phyloP scores from a whole-genome alignment of 495 filamentous ascomycete species.

The Schizothecium vesticola region DNA sequence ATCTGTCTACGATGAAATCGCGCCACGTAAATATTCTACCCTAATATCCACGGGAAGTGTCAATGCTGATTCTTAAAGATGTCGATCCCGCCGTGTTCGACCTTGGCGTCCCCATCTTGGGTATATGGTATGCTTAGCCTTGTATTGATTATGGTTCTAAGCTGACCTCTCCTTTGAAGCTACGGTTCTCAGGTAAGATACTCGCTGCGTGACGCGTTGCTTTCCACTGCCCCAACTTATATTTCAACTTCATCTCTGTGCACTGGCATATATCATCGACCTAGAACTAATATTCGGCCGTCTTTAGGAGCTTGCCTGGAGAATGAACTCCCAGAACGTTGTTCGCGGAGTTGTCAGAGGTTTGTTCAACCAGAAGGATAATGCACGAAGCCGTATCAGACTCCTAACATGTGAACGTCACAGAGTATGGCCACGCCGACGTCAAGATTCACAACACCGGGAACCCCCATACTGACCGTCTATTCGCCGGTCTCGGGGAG shows the following conservation, averaged over 20 bases:
- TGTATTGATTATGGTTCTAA: neutral
- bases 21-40: constrained; percentile 48
- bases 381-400: neutral
- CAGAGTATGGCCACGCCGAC: constrained; percentile 31
- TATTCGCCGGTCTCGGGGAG: constrained; percentile 66
- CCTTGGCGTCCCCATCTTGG: constrained; percentile 48
- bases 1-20: constrained; percentile 58
- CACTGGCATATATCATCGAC: neutral
- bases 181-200: constrained; percentile 15
- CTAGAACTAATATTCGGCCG: neutral
- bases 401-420: neutral
- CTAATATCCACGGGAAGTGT: neutral
- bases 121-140: constrained; percentile 60
- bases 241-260: neutral
- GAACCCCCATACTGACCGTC: constrained; percentile 57
- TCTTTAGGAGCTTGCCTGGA: constrained; percentile 70
- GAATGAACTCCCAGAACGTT: constrained; percentile 62
- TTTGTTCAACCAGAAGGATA: neutral
- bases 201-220: neutral
- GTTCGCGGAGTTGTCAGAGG: constrained; percentile 61
- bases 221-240: neutral
- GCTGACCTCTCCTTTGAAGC: constrained; percentile 4
- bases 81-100: constrained; percentile 77
- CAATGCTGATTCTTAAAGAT: constrained; percentile 18
- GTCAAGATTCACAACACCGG: constrained; percentile 41